Percentiles rank a stretch among this genome's conserved stretches.
These are phyloP conservation scores for Angophora floribunda DNA, from an alignment of 345 rosid species.

Conservation along the genomic window DNA sequence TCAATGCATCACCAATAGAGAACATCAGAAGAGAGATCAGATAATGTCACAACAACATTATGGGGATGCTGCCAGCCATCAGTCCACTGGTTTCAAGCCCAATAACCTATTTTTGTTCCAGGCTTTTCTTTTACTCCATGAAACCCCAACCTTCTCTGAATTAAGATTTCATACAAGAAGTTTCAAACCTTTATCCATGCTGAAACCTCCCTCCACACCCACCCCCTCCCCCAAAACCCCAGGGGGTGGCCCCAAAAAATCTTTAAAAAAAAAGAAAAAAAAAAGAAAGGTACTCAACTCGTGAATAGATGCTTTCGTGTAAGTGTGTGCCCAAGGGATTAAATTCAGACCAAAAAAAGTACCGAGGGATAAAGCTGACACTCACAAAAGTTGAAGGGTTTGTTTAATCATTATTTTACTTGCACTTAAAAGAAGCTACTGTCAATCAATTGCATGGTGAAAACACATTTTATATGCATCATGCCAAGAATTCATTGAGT, in stretches of 20 bases:
- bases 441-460: background rate
- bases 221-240: background rate
- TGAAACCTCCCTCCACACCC: background rate
- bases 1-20: background rate
- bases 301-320: background rate
- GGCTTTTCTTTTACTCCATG: background rate
- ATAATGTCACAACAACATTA: background rate
- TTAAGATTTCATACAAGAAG: background rate
- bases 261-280: background rate
- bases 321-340: background rate
- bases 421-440: background rate
- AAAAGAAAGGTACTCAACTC: background rate
- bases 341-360: background rate
- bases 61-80: background rate
- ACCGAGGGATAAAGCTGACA: background rate
- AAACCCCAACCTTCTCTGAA: background rate
- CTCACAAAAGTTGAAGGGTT: background rate
- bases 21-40: background rate
- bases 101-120: background rate
- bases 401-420: background rate
- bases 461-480: background rate
- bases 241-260: background rate
- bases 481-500: background rate
- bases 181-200: background rate
- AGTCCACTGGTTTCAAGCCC: background rate